Evolutionary conservation across 352 stramenopile species (phyloP), one percentile per base, ranked within the genome.

Genomic region (Phytopythium cucurbitacearum): DNA sequence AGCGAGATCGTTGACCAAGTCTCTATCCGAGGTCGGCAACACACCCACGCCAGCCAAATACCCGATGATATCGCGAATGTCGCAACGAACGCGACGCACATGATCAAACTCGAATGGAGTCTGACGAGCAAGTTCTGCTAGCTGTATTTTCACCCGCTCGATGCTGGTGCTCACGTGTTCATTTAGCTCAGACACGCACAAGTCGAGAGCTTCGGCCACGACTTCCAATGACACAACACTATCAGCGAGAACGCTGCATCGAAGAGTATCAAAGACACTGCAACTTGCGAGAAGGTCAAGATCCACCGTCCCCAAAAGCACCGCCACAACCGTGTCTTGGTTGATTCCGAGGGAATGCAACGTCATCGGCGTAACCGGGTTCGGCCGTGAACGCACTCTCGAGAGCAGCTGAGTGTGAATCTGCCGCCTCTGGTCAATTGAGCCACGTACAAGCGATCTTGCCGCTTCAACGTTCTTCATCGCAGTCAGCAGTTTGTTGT

Each of bases 381-480:
- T 2, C 21, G 21, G 21, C 21, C 21, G 21, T 28, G 21, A 28
- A 28, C 21, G 21, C 21, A 28, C 21, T 28, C 21, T 28, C 21
- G 21, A 28, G 21, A 28, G 21, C 34, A 74, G 42, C 16, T 65
- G 52, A 0, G 44, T 33, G 16, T 64, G 62, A 51, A 71, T 32
- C 12, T 52, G 32, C 0, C 12, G 16, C 60, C 65, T 60, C 41
- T 67, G 53, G 16, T 52, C 8, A 11, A 67, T 45, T 1, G 8
- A 8, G 13, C 15, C 9, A 13, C 38, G 36, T 1, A 46, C 21
- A 6, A 44, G 13, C 4, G 5, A 10, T 28, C 8, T 15, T 7
- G 12, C 36, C 7, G 38, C 7, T 38, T 7, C 35, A 6, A 57
- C 40, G 48, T 32, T 60, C 28, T 34, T 36, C 56, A 21, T 11